These are phyloP conservation scores for Fraxinus quadrangulata DNA, from an alignment of 257 asterid genomes.

Conservation along the genomic window DNA sequence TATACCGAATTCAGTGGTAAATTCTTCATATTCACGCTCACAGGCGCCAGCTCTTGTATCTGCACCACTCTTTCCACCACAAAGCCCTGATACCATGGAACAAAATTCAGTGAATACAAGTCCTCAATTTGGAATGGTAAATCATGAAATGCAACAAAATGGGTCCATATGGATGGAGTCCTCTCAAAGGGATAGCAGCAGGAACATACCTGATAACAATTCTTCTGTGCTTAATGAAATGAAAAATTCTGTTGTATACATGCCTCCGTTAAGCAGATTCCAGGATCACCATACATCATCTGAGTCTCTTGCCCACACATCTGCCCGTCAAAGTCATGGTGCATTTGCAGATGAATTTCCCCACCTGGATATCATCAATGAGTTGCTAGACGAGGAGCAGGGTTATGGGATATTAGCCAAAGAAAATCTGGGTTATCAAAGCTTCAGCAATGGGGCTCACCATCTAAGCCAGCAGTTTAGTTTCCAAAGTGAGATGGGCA, in stretches of 20 bases:
- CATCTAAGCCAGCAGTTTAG: slow-evolving; percentile 54
- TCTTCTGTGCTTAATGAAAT: slow-evolving; percentile 38
- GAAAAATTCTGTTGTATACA: slow-evolving; percentile 44
- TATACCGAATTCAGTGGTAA: slow-evolving; percentile 47
- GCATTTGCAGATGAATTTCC: slow-evolving; percentile 50
- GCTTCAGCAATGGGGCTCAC: slow-evolving; percentile 50
- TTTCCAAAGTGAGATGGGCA: slow-evolving; percentile 56
- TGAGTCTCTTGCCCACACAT: slow-evolving; percentile 57
- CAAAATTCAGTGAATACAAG: slow-evolving; percentile 36
- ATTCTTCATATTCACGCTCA: slow-evolving; percentile 44
- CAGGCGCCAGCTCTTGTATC: slow-evolving; percentile 49
- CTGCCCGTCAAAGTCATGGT: slow-evolving; percentile 54
- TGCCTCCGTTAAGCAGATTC: slow-evolving; percentile 44
- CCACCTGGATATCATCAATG: slow-evolving; percentile 53
- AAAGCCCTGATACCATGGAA: slow-evolving; percentile 52
- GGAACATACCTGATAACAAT: slow-evolving; percentile 37
- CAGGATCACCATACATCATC: slow-evolving; percentile 54
- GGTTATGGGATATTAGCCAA: slow-evolving; percentile 44
- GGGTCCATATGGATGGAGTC: slow-evolving; percentile 59
- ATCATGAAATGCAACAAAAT: slow-evolving; percentile 44
- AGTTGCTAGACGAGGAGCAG: slow-evolving; percentile 76
- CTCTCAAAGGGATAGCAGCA: slow-evolving; percentile 35
- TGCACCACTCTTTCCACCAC: slow-evolving; percentile 47
- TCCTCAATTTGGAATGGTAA: slow-evolving; percentile 60
- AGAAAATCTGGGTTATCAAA: slow-evolving; percentile 41